Evolutionary conservation across 169 alveolate species (phyloP), one percentile per base, ranked within the genome.

Genomic region (Cryptosporidium meleagridis): DNA sequence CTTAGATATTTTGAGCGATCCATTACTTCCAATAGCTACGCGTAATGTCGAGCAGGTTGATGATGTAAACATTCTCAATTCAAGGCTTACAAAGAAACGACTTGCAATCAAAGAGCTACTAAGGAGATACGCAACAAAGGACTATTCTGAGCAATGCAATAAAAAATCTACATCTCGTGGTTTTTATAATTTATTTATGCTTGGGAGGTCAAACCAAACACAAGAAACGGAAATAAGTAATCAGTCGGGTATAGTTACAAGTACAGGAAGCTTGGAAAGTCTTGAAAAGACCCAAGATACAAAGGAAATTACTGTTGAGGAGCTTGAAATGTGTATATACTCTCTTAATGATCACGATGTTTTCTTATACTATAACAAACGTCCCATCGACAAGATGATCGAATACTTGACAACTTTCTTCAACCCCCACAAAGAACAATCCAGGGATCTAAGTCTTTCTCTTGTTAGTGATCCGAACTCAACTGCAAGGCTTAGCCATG

Each of bases 271-370:
- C 35, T 59, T 80, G 70, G 75, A 65, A 29, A 62, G 45, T 80
- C 14, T 62, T 6, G 75, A 80, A 12, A 80, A 48, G 45, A 70
- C 75, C 5, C 92, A 75, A 39, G 95, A 93, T 37, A 91, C 62
- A 37, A 85, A 45, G 39, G 94, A 85, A 31, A 86, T 96, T 80
- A 91, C 96, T 1, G 92, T 91, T 26, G 98, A 96, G 84, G 97
- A 96, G 92, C 94, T 97, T 23, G 97, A 97, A 89, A 95, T 95
- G 70, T 96, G 98, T 85, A 85, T 97, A 58, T 96, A 97, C 91
- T 95, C 98, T 21, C 68, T 97, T 69, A 93, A 96, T 39, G 99
- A 97, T 86, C 96, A 95, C 91, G 94, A 95, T 37, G 89, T 80
- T 12, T 80, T 80, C 70, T 29, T 80, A 23, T 80, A 80, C 51